A percentile compares a stretch with the other conserved stretches of the same genome.
These are phyloP conservation scores for Fusarium nanum DNA, from an alignment of 2,329 filamentous ascomycete genomes.

Conservation along the genomic window DNA sequence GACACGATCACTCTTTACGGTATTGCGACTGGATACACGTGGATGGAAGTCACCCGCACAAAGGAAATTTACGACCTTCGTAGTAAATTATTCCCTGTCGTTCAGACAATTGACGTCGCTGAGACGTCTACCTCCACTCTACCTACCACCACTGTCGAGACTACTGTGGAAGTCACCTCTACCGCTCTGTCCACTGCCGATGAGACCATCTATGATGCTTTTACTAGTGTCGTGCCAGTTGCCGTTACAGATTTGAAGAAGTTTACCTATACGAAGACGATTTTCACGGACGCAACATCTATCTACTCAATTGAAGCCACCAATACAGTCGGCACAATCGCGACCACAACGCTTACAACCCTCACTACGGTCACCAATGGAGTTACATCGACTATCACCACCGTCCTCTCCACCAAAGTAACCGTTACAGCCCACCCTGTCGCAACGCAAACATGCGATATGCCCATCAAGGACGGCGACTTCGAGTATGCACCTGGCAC, in stretches of 20 bases:
- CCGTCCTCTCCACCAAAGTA: neutral
- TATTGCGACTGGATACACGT: constrained; percentile 2
- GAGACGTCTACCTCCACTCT: constrained; percentile 5
- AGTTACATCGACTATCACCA: constrained; percentile 5
- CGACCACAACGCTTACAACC: neutral
- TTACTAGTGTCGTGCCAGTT: constrained; percentile 6
- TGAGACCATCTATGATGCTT: neutral
- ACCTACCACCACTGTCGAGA: constrained; percentile 10
- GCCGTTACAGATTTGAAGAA: constrained; percentile 18
- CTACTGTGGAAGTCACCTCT: constrained; percentile 11
- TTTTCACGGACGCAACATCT: constrained; percentile 13
- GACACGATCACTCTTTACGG: constrained; percentile 8
- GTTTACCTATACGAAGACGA: constrained; percentile 13
- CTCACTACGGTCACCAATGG: constrained; percentile 8
- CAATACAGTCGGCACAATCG: constrained; percentile 5
- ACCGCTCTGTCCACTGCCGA: constrained; percentile 13
- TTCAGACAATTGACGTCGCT: neutral
- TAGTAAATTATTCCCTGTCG: neutral
- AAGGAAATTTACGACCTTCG: constrained; percentile 9
- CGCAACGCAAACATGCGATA: neutral
- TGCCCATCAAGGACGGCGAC: constrained; percentile 15
- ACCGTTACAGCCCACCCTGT: constrained; percentile 12
- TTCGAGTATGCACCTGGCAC: neutral
- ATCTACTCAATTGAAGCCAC: constrained; percentile 15
- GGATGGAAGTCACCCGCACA: constrained; percentile 6